A percentile compares a stretch with the other conserved stretches of the same genome.
phyloP scores from a whole-genome alignment of 257 asterid species.

The Oldenlandia corymbosa region DNA sequence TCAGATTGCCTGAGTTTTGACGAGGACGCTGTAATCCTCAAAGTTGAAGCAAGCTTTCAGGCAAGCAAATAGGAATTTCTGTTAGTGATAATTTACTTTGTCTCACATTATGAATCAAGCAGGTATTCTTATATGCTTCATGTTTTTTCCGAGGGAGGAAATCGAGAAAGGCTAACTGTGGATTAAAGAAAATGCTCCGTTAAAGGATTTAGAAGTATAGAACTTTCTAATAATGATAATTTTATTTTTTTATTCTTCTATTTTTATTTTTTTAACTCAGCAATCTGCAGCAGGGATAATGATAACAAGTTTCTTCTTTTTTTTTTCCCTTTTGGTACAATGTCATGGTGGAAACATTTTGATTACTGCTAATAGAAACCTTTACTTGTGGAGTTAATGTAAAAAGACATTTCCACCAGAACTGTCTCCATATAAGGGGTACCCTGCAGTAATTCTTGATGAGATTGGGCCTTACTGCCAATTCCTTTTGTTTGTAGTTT shows the following conservation, averaged over 20 bases:
- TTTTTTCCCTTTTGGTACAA: not conserved
- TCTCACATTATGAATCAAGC: not conserved
- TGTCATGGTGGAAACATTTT: not conserved
- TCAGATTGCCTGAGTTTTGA: slow-evolving; percentile 54
- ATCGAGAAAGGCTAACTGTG: not conserved
- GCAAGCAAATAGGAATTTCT: slow-evolving; percentile 30
- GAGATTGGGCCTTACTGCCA: not conserved
- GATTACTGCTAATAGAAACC: not conserved
- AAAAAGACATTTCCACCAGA: not conserved
- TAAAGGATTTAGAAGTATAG: too few species aligned
- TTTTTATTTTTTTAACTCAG: not conserved
- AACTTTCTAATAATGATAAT: not conserved
- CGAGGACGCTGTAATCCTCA: slow-evolving; percentile 74
- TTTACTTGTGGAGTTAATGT: not conserved
- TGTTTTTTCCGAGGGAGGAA: not conserved
- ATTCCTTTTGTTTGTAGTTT: not conserved
- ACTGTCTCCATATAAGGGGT: not conserved
- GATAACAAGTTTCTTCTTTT: not conserved
- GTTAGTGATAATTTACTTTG: not conserved
- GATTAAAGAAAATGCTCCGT: not conserved
- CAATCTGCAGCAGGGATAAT: not conserved
- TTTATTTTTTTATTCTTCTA: too few species aligned
- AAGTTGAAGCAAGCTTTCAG: slow-evolving; percentile 96
- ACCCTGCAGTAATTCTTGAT: too few species aligned
- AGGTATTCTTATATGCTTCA: not conserved